phyloP scores from a whole-genome alignment of 106 monocot genomes.

The Iris macrosiphon region DNA sequence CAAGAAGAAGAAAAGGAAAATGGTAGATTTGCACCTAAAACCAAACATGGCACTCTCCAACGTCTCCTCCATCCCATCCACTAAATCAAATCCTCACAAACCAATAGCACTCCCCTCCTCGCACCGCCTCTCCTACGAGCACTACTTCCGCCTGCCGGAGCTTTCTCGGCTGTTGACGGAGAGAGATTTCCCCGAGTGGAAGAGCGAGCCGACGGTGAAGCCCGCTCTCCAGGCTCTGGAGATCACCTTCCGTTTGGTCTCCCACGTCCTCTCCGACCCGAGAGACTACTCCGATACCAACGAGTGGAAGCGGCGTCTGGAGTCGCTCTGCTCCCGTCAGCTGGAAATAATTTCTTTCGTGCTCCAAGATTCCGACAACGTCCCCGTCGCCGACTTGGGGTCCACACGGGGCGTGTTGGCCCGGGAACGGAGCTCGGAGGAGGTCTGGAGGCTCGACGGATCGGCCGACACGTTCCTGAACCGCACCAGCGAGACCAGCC shows the following conservation, averaged over 20 bases:
- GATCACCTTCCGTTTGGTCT: slow-evolving; percentile 82
- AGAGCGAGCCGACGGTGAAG: slow-evolving; percentile 48
- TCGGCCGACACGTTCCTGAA: slow-evolving; percentile 31
- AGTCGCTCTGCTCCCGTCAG: slow-evolving; percentile 48
- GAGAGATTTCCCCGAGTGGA: slow-evolving; percentile 55
- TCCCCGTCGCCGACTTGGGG: slow-evolving; percentile 31
- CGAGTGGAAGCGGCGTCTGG: slow-evolving; percentile 52
- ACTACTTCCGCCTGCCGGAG: slow-evolving; percentile 63
- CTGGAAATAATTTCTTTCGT: slow-evolving; percentile 57
- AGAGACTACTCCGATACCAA: slow-evolving; percentile 51
- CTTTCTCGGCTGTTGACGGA: slow-evolving; percentile 34
- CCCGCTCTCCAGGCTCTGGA: slow-evolving; percentile 72
- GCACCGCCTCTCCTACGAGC: slow-evolving; percentile 57
- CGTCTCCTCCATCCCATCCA: no score
- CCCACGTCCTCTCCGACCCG: slow-evolving; percentile 59
- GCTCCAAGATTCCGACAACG: slow-evolving; percentile 21
- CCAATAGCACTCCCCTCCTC: no score
- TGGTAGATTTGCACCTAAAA: no score
- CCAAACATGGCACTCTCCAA: no score
- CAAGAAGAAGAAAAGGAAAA: no score
- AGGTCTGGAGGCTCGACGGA: slow-evolving; percentile 59
- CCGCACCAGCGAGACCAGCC: slow-evolving; percentile 69
- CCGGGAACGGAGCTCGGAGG: slow-evolving; percentile 40
- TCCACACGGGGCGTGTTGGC: slow-evolving; percentile 29
- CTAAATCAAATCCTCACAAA: no score